phyloP scores from a whole-genome alignment of 176 grass and related monocot species.

The Puya raimondii region DNA sequence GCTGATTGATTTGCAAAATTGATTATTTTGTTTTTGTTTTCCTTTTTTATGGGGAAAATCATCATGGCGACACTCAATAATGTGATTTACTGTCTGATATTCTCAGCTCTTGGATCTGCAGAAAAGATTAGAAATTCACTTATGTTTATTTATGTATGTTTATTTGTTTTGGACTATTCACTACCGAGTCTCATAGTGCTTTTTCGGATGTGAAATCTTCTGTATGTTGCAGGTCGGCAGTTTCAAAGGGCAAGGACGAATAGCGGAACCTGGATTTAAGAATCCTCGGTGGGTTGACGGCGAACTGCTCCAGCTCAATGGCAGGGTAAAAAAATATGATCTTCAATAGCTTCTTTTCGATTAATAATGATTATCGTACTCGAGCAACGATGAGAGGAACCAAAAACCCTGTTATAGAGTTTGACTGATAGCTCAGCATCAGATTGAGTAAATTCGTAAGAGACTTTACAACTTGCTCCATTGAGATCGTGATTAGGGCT shows the following conservation, averaged over 20 bases:
- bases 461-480: not conserved
- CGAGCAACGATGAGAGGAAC: not conserved
- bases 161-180: too few relatives aligned
- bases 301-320: slow-evolving; percentile 82
- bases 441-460: not conserved
- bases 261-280: slow-evolving; percentile 84
- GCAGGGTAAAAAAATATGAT: slow-evolving; percentile 74
- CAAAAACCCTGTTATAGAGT: not conserved
- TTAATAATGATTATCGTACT: not conserved
- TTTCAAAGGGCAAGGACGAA: slow-evolving; percentile 93
- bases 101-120: too few relatives aligned
- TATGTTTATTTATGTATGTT: too few relatives aligned
- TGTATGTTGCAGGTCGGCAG: slow-evolving; percentile 41
- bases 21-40: too few relatives aligned
- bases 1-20: too few relatives aligned
- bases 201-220: too few relatives aligned
- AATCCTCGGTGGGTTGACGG: slow-evolving; percentile 91
- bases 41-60: too few relatives aligned
- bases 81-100: too few relatives aligned
- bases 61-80: too few relatives aligned
- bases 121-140: too few relatives aligned
- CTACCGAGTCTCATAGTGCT: too few relatives aligned
- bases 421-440: not conserved
- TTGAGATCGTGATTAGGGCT: not conserved
- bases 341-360: not conserved